These are phyloP conservation scores for Rhododendron mucronatum DNA, from an alignment of 148 eudicot species.

Conservation along the genomic window DNA sequence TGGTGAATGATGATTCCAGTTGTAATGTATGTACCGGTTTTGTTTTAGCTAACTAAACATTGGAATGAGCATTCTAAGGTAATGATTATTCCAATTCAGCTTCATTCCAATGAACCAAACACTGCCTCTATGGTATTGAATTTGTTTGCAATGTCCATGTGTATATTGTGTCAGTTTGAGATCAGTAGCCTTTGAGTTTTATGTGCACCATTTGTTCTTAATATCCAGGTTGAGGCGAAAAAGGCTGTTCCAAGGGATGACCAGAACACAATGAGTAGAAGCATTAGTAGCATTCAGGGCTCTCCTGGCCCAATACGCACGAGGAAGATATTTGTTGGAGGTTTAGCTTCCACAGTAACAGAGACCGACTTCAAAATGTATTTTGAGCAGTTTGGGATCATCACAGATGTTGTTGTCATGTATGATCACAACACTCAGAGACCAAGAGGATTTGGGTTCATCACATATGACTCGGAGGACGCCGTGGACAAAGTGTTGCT, in stretches of 20 bases:
- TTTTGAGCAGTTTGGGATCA: conserved; percentile 31
- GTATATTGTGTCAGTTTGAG: background rate
- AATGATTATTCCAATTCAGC: background rate
- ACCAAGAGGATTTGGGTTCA: conserved; percentile 38
- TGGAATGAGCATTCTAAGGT: background rate
- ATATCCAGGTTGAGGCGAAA: conserved; percentile 35
- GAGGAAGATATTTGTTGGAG: conserved; percentile 32
- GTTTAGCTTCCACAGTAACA: conserved; percentile 30
- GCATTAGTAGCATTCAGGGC: conserved; percentile 32
- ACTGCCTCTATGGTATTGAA: background rate
- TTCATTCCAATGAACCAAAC: background rate
- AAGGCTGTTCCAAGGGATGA: conserved; percentile 40
- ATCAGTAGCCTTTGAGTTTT: background rate
- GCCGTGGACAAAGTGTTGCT: conserved; percentile 30
- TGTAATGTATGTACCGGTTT: background rate
- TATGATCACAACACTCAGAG: conserved; percentile 35
- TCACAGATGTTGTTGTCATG: conserved; percentile 35
- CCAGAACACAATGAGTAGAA: conserved; percentile 27
- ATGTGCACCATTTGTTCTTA: background rate
- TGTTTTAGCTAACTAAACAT: background rate
- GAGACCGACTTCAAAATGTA: conserved; percentile 25
- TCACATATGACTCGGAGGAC: conserved; percentile 29
- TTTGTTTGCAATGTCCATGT: background rate
- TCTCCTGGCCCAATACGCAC: conserved; percentile 30
- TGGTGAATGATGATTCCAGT: background rate